Base-by-base conservation (phyloP, 179 eudicot species). In the Amaranthus tricolor region DNA sequence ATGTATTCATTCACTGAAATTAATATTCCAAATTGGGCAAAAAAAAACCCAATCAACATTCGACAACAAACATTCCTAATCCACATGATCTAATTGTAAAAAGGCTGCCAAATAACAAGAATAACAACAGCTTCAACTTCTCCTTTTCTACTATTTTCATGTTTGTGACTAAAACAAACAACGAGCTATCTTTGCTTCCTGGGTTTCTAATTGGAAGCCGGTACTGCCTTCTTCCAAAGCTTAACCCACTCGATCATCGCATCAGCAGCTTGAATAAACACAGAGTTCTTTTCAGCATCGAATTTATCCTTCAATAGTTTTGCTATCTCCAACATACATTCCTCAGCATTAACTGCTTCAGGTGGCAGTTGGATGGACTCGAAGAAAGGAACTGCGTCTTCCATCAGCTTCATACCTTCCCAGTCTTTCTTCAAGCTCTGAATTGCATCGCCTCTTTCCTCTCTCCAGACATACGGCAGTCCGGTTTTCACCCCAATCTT, bases 381-480 rank as follows among this genome's bases (percentile, higher is more conserved):
- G 31, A 95, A 89, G 74, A 93, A 95, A 4, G 98, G 98, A 10
- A 93, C 89, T 4, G 90, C 90, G 17, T 93, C 97, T 82, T 93
- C 98, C 99, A 95, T 91, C 67, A 95, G 83, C 88, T 91, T 91
- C 47, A 93, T 86, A 16, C 96, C 96, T 83, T 87, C 87, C 99
- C 99, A 95, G 69, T 95, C 98, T 85, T 93, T 95, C 89, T 95
- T 95, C 94, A 95, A 80, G 80, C 93, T 89, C 79, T 89, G 89
- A 14, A 95, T 64, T 9, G 91, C 90, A 70, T 90, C 86, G 4
- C 99, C 98, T 72, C 94, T 85, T 63, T 93, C 98, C 21, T 88
- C 82, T 68, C 99, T 91, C 93, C 90, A 93, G 62, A 95, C 98
- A 21, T 95, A 95, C 0, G 99, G 99, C 65, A 95, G 78, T 75